These are phyloP conservation scores for Pseudodiploospora longispora DNA, from an alignment of 2,329 filamentous ascomycete genomes.

Conservation along the genomic window DNA sequence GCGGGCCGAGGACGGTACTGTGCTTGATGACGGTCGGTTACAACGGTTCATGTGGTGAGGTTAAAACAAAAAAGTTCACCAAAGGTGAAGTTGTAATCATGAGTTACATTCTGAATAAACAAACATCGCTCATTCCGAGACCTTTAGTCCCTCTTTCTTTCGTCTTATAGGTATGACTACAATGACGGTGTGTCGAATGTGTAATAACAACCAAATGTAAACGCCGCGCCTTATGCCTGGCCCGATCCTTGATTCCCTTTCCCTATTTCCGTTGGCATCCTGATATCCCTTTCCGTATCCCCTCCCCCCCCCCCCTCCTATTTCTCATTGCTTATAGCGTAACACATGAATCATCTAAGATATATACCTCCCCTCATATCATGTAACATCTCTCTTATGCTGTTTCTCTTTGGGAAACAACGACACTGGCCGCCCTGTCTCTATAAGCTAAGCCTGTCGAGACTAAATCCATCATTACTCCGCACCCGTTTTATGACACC, in stretches of 20 bases:
- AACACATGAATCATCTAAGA: no score
- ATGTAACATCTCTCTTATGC: no score
- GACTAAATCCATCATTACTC: constrained; percentile 66
- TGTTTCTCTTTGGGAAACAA: no score
- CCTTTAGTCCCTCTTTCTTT: neutral
- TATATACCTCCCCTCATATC: no score
- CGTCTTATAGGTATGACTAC: no score
- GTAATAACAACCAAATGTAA: neutral
- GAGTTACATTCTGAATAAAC: neutral
- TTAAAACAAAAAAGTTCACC: neutral
- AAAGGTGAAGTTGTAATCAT: no score
- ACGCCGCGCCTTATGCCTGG: neutral
- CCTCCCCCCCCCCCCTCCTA: no score
- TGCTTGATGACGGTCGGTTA: constrained; percentile 46
- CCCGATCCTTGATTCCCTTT: neutral
- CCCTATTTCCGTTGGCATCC: no score
- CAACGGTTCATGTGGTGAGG: constrained; percentile 78
- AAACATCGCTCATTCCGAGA: neutral
- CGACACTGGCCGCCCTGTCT: neutral
- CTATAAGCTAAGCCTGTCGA: constrained; percentile 69
- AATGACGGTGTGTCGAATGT: no score
- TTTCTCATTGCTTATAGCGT: no score
- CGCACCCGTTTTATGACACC: constrained; percentile 65
- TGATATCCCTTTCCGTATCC: no score
- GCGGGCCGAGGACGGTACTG: constrained; percentile 41